These are phyloP conservation scores for Beauveria australis DNA, from an alignment of 2,329 filamentous ascomycete species.

Conservation along the genomic window DNA sequence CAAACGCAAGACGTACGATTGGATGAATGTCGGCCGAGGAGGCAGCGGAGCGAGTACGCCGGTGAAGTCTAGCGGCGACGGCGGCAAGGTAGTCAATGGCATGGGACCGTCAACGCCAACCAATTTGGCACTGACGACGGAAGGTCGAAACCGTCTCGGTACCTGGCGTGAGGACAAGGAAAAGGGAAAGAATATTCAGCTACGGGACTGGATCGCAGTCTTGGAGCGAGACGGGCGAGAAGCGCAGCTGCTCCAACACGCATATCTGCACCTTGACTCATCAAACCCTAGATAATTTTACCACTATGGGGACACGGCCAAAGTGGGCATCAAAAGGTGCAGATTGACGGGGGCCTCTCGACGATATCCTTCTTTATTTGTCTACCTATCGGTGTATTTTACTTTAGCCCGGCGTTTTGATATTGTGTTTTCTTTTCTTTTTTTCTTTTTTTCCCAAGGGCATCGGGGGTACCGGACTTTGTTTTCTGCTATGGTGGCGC, in stretches of 20 bases:
- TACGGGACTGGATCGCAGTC: conserved; percentile 72
- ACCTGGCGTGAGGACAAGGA: conserved; percentile 70
- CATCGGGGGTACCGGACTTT: neutral
- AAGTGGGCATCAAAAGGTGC: neutral
- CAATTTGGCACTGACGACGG: conserved; percentile 41
- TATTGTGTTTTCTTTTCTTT: too few species aligned
- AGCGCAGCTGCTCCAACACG: conserved; percentile 50
- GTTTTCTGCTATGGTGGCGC: neutral
- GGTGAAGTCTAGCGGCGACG: conserved; percentile 26
- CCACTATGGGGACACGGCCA: conserved; percentile 13
- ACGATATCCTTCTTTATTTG: conserved; percentile 16
- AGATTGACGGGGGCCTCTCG: neutral
- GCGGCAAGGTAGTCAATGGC: conserved; percentile 26
- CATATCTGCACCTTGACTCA: conserved; percentile 45
- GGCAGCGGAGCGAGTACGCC: conserved; percentile 49
- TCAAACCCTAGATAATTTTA: conserved; percentile 33
- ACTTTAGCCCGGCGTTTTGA: conserved; percentile 27
- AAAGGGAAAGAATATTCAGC: conserved; percentile 70
- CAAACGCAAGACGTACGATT: conserved; percentile 63
- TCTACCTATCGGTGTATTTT: conserved; percentile 20
- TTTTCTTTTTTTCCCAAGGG: neutral
- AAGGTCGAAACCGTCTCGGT: conserved; percentile 58
- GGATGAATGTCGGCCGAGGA: conserved; percentile 53
- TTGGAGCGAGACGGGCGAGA: conserved; percentile 72
- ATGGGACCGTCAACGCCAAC: conserved; percentile 22